Conservation (phyloP, 345 rosid species). For the Citrus hindsii region DNA sequence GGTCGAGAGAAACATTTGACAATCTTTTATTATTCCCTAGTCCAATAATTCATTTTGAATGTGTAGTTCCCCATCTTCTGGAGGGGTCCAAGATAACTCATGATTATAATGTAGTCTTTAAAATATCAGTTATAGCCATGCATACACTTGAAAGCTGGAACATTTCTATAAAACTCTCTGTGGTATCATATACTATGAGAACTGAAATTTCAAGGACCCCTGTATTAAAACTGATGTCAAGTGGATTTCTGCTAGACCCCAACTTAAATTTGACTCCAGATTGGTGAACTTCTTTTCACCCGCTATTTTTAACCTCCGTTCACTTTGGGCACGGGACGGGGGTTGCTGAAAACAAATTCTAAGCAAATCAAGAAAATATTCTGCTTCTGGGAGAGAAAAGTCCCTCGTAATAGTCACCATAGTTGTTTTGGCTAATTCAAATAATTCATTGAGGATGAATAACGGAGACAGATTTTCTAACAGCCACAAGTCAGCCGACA, state of each 20-base stretch:
- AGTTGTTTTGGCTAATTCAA: not conserved
- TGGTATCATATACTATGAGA: not conserved
- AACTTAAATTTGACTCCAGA: not conserved
- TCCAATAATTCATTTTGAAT: not conserved
- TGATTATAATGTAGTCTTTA: not conserved
- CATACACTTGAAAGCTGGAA: not conserved
- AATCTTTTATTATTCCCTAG: not conserved
- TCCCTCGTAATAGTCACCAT: too few relatives aligned
- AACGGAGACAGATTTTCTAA: too few relatives aligned
- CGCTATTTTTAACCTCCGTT: not conserved
- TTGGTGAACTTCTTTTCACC: not conserved
- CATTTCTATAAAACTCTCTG: not conserved
- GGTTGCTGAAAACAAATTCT: not conserved
- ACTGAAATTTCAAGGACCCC: not conserved
- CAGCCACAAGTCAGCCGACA: too few relatives aligned
- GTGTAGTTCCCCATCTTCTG: slow-evolving; percentile 16
- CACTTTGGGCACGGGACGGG: not conserved
- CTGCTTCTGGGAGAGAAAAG: not conserved
- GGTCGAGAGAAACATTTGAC: slow-evolving; percentile 7
- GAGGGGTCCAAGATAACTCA: not conserved
- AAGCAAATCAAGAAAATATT: not conserved
- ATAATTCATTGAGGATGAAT: not conserved
- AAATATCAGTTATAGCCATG: not conserved
- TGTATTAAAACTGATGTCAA: not conserved
- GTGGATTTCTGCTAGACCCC: not conserved